A percentile compares a stretch with the other conserved stretches of the same genome.
Conservation (phyloP, 495 filamentous ascomycete genomes). For the Entonaema liquescens region DNA sequence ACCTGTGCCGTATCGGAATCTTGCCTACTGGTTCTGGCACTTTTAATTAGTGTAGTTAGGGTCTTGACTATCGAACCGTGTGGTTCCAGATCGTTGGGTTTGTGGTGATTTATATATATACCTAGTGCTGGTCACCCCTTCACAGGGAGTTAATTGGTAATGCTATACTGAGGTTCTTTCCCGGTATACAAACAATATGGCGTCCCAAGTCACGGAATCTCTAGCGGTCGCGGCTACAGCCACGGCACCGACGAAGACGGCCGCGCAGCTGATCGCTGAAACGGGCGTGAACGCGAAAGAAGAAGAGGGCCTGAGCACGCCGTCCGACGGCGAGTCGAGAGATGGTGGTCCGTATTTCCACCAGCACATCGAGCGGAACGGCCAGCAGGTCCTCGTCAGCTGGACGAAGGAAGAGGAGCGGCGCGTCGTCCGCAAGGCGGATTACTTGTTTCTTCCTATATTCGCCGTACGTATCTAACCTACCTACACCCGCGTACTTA, state of each 20-base stretch:
- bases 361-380: slow-evolving; percentile 24
- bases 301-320: slow-evolving; percentile 1
- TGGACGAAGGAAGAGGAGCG: slow-evolving; percentile 32
- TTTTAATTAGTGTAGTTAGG: neutral
- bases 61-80: slow-evolving; percentile 3
- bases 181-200: slow-evolving; percentile 1
- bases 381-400: slow-evolving; percentile 22
- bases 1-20: slow-evolving; percentile 4
- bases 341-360: slow-evolving; percentile 14
- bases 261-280: slow-evolving; percentile 11
- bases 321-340: slow-evolving; percentile 19
- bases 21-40: neutral
- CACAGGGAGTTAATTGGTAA: neutral
- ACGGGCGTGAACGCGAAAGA: slow-evolving; percentile 10
- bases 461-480: slow-evolving; percentile 23
- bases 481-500: neutral
- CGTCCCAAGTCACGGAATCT: slow-evolving; percentile 29
- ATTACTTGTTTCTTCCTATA: slow-evolving; percentile 30
- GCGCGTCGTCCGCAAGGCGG: slow-evolving; percentile 29
- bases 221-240: slow-evolving; percentile 17
- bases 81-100: slow-evolving; percentile 8
- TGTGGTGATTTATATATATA: neutral
- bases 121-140: neutral
- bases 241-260: slow-evolving; percentile 13
- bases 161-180: neutral